These are phyloP conservation scores for Lipomyces mesembrius DNA, from an alignment of 805 yeast genomes.

Conservation along the genomic window DNA sequence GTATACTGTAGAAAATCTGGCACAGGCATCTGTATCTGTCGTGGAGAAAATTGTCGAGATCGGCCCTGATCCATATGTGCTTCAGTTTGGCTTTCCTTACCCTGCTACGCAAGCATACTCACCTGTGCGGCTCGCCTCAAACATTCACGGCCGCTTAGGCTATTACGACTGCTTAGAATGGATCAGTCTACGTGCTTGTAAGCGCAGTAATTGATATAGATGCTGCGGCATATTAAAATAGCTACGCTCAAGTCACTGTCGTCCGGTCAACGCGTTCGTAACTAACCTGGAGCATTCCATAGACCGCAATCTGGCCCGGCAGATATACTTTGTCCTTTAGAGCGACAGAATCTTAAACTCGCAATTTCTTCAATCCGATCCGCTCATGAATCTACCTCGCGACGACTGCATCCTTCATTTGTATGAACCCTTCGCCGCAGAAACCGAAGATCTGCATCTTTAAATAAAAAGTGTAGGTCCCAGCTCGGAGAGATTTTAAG, in stretches of 20 bases:
- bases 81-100: background rate
- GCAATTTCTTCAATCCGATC: too few species aligned
- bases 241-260: background rate
- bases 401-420: background rate
- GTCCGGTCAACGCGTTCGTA: background rate
- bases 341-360: too few species aligned
- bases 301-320: too few species aligned
- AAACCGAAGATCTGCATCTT: background rate
- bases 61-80: background rate
- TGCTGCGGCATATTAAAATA: background rate
- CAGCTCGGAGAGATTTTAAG: background rate
- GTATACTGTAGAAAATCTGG: background rate
- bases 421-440: background rate
- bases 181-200: background rate
- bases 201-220: too few species aligned
- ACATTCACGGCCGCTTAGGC: too few species aligned
- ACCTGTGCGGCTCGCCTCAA: background rate
- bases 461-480: background rate
- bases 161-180: background rate
- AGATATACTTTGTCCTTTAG: too few species aligned
- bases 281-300: too few species aligned
- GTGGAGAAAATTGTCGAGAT: background rate
- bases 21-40: background rate
- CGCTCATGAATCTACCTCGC: too few species aligned
- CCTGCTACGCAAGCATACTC: background rate